A percentile compares a stretch with the other conserved stretches of the same genome.
phyloP scores from a whole-genome alignment of 2,329 filamentous ascomycete genomes.

The Colletotrichum lindemuthianum region DNA sequence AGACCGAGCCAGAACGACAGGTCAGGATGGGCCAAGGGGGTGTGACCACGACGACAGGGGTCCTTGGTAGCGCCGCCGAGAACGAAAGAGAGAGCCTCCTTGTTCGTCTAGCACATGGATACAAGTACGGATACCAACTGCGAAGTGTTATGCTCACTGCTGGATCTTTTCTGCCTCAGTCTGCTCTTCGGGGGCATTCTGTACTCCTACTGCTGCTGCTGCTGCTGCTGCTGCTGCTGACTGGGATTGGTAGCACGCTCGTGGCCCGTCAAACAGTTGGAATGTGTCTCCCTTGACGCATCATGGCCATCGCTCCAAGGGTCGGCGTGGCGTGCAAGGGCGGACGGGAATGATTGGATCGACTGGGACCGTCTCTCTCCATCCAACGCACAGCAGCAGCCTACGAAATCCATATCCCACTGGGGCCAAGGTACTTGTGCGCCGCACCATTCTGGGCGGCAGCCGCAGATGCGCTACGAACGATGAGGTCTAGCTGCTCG shows the following conservation, averaged over 20 bases:
- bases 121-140: no score
- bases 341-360: constrained; percentile 30
- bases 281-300: constrained; percentile 14
- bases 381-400: constrained; percentile 4
- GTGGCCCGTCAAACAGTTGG: no score
- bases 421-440: constrained; percentile 4
- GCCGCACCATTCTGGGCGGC: constrained; percentile 1
- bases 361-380: constrained; percentile 1
- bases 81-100: background rate
- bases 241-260: no score
- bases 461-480: background rate
- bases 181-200: background rate
- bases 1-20: no score
- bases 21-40: no score
- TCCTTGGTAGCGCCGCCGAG: constrained; percentile 29
- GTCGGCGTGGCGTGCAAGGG: constrained; percentile 33
- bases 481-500: constrained; percentile 10
- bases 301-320: constrained; percentile 20
- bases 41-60: no score
- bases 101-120: no score
- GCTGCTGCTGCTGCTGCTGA: no score
- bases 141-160: no score
- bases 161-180: no score
- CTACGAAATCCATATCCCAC: background rate
- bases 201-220: constrained; percentile 19